Conservation (phyloP, 2,329 filamentous ascomycete species). For the Fusarium sp. region DNA sequence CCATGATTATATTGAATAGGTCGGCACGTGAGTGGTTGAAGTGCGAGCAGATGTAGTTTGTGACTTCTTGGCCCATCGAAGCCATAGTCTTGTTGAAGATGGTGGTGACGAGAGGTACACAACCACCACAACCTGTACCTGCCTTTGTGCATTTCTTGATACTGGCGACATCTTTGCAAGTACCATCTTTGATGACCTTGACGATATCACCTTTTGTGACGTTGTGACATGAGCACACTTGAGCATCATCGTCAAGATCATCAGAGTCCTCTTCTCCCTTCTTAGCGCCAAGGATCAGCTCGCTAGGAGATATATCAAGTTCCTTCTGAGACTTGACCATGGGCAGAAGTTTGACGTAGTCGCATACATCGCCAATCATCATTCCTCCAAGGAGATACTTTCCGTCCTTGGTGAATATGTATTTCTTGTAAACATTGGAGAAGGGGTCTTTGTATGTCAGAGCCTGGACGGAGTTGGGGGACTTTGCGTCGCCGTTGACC, state of each 20-base stretch:
- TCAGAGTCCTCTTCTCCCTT: conserved; percentile 80
- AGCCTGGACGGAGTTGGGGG: conserved; percentile 76
- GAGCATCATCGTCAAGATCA: conserved; percentile 85
- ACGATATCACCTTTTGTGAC: conserved; percentile 87
- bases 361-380: conserved; percentile 94
- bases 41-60: conserved; percentile 87
- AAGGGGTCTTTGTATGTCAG: conserved; percentile 92
- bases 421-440: conserved; percentile 91
- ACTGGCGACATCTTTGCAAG: conserved; percentile 83
- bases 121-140: conserved; percentile 90
- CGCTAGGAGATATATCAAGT: conserved; percentile 80
- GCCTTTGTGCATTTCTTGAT: conserved; percentile 93
- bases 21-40: conserved; percentile 87
- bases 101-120: conserved; percentile 86
- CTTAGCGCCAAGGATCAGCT: conserved; percentile 84
- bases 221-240: conserved; percentile 94
- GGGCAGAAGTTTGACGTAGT: conserved; percentile 89
- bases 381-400: conserved; percentile 94
- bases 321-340: conserved; percentile 87
- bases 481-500: conserved; percentile 36
- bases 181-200: conserved; percentile 77
- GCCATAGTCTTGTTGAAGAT: conserved; percentile 93
- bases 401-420: conserved; percentile 88
- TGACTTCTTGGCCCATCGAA: conserved; percentile 86
- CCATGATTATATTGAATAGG: conserved; percentile 88